Evolutionary conservation across 768 basidiomycete species (phyloP), one percentile per base, ranked within the genome.

Genomic region (Steccherinum ochraceum): DNA sequence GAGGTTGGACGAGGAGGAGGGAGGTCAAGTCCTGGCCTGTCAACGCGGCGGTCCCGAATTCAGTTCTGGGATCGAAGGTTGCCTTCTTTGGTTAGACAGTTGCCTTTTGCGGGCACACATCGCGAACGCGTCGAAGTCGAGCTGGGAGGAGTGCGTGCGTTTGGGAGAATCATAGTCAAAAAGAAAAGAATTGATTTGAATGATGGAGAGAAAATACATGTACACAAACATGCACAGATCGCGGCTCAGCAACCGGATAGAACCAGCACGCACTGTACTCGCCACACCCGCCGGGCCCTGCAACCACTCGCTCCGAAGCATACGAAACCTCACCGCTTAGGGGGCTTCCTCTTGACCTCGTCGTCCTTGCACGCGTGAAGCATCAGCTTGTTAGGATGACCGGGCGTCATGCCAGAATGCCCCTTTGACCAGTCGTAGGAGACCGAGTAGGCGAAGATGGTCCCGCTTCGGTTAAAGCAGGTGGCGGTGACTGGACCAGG

Each of bases 371-470:
- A 86, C 19, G 83, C 81, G 61, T 91, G 89, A 58, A 93, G 61
- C 81, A 88, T 85, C 58, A 93, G 66, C 67, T 92, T 90, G 71
- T 90, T 91, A 16, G 84, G 80, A 53, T 77, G 72, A 5, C 73
- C 72, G 2, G 78, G 74, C 3, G 85, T 85, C 77, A 86, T 90
- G 19, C 92, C 93, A 12, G 83, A 81, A 64, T 93, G 88, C 5
- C 92, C 91, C 64, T 93, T 93, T 13, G 85, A 88, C 93, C 93
- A 95, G 62, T 95, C 93, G 56, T 95, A 95, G 12, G 91, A 92
- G 20, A 95, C 69, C 0, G 92, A 86, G 58, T 96, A 96, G 0
- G 93, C 94, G 62, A 96, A 91, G 56, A 96, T 89, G 24, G 74
- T 83, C 24, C 91, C 91, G 21, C 80, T 89, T 54, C 86, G 84